Percentiles rank a stretch among this genome's conserved stretches.
Conservation (phyloP, 176 grass and related monocot species). For the Oryza australiensis region DNA sequence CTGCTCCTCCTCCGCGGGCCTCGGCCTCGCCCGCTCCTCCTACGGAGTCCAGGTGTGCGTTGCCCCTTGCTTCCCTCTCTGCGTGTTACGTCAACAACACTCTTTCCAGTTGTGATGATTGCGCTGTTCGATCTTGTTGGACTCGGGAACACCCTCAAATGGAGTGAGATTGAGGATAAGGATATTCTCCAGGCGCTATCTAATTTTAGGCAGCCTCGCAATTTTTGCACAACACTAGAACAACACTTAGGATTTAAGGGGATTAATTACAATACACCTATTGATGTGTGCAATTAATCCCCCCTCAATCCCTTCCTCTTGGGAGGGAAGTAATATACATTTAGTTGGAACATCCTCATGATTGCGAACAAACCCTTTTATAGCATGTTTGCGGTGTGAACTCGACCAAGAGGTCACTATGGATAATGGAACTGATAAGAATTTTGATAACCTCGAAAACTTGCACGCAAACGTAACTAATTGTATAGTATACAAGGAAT, state of each 20-base stretch:
- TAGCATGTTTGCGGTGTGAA: background rate
- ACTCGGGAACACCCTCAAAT: background rate
- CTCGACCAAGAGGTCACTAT: background rate
- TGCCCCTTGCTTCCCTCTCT: background rate
- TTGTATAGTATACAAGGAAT: background rate
- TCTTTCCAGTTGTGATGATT: background rate
- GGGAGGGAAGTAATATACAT: background rate
- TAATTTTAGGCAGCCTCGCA: background rate
- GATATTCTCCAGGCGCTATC: background rate
- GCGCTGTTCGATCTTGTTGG: background rate
- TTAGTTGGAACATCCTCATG: background rate
- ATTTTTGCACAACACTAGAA: background rate
- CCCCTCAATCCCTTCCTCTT: no score
- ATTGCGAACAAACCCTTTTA: background rate
- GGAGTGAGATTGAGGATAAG: background rate
- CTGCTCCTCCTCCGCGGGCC: conserved; percentile 34
- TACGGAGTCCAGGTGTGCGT: conserved; percentile 37
- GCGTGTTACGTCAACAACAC: no score
- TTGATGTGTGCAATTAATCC: no score
- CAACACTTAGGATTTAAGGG: no score
- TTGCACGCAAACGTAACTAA: background rate
- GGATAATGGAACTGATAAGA: background rate
- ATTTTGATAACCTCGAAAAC: background rate
- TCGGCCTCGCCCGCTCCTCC: conserved; percentile 18
- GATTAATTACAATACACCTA: no score